phyloP scores from a whole-genome alignment of 2,329 filamentous ascomycete species.

The Paraconiothyrium sp. region DNA sequence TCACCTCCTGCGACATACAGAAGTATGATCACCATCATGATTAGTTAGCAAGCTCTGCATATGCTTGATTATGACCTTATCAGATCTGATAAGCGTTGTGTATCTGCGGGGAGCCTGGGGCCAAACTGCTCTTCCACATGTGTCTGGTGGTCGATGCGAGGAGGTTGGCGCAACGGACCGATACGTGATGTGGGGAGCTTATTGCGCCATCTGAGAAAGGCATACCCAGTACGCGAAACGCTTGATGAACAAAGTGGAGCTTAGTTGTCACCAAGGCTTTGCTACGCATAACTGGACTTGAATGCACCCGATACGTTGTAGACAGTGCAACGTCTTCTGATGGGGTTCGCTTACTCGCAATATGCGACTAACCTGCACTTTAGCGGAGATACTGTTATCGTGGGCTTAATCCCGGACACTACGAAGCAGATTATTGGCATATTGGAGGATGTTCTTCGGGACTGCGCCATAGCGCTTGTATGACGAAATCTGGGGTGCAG shows the following conservation, averaged over 20 bases:
- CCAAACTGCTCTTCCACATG: background rate
- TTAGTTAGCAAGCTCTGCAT: too few relatives aligned
- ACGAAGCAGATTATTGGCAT: background rate
- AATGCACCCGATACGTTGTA: background rate
- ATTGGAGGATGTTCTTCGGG: background rate
- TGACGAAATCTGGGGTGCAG: constrained; percentile 14
- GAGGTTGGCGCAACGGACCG: background rate
- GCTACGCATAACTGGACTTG: background rate
- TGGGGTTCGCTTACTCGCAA: background rate
- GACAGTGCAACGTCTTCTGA: background rate
- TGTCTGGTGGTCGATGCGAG: background rate
- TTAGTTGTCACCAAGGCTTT: background rate
- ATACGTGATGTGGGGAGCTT: constrained; percentile 31
- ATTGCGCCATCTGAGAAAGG: constrained; percentile 37
- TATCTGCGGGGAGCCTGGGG: background rate
- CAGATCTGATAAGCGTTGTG: background rate
- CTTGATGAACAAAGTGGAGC: background rate
- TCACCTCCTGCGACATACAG: too few relatives aligned
- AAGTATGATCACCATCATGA: too few relatives aligned
- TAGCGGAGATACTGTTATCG: background rate
- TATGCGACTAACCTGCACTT: background rate
- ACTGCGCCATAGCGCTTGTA: constrained; percentile 1
- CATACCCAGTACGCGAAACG: background rate
- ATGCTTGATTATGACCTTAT: background rate
- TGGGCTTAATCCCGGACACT: background rate